Evolutionary conservation across 306 rosid species (phyloP), one percentile per base, ranked within the genome.

Genomic region (Gastrolobium villosum): DNA sequence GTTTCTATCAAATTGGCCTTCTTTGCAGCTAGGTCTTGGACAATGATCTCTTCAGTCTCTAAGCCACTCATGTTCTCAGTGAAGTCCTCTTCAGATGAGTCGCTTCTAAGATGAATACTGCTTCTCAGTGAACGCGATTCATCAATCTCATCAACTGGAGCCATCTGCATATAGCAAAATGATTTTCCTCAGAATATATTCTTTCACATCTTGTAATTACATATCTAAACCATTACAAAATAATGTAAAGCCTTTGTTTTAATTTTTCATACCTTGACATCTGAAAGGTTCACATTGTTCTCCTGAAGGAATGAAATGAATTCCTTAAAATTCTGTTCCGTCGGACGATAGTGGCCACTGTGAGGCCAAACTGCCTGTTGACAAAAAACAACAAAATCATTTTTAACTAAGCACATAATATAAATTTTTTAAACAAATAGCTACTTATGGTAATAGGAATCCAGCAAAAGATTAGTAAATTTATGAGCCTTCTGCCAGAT

Each of bases 321-420:
- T 26, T 96, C 99, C 84, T 89, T 78, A 49, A 96, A 96, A 49
- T 96, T 96, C 79, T 87, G 92, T 84, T 86, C 93, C 0, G 99
- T 96, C 0, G 99, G 99, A 54, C 85, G 93, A 67, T 96, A 96
- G 70, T 96, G 99, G 20, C 99, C 99, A 36, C 99, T 96, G 84
- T 96, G 99, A 86, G 99, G 97, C 99, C 98, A 96, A 79, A 96
- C 97, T 46, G 93, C 94, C 99, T 95, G 96, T 71, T 54, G 62
- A 86, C 69, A 77, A 65, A 65, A 65, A 68, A 75, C 71, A 83
- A 80, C n/a, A 70, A 73, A 82, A 80, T 73, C 63, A 62, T 34
- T 65, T 8, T 66, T 59, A 57, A 59, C 40, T 54, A 7, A 64
- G 37, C 66, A 84, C 39, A 8, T 41, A 46, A 71, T 50, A 15